These are phyloP conservation scores for Debaryomyces udenii DNA, from an alignment of 1,139 yeast genomes.

Conservation along the genomic window DNA sequence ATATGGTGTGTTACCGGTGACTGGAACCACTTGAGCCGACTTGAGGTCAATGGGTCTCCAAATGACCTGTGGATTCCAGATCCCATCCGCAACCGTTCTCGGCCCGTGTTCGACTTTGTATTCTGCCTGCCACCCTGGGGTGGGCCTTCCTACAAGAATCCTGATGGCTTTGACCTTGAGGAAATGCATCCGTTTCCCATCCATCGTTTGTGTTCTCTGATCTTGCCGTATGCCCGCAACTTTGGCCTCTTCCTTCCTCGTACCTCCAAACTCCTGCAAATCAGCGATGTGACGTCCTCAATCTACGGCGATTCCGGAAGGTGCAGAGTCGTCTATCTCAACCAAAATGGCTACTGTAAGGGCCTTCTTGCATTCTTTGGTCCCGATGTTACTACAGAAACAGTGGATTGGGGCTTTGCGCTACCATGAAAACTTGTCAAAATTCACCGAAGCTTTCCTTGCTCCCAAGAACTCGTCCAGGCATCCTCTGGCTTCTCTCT, in stretches of 20 bases:
- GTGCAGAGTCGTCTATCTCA: conserved; percentile 53
- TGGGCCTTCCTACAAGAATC: conserved; percentile 66
- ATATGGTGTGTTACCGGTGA: conserved; percentile 56
- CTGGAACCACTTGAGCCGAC: conserved; percentile 50
- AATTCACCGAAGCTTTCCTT: too few species aligned
- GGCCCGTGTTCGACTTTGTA: conserved; percentile 56
- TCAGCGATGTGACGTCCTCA: conserved; percentile 48
- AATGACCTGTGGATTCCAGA: conserved; percentile 35
- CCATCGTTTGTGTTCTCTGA: conserved; percentile 43
- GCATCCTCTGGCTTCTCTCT: too few species aligned
- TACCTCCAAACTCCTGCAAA: conserved; percentile 62
- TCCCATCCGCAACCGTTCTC: conserved; percentile 18
- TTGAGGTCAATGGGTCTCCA: conserved; percentile 19
- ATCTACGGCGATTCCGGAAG: conserved; percentile 48
- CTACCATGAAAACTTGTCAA: too few species aligned
- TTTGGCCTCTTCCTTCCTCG: conserved; percentile 78
- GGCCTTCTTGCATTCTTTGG: conserved; percentile 70
- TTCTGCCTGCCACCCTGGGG: conserved; percentile 98
- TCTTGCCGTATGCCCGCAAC: conserved; percentile 49
- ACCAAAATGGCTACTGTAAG: conserved; percentile 45
- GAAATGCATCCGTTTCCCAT: conserved; percentile 54
- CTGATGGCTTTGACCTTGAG: conserved; percentile 47
- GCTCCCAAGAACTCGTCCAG: too few species aligned
- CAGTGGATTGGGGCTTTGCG: too few species aligned
- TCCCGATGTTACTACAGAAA: too few species aligned